Base-by-base conservation (phyloP, 2,329 filamentous ascomycete genomes). In the Hypomyces perniciosus region DNA sequence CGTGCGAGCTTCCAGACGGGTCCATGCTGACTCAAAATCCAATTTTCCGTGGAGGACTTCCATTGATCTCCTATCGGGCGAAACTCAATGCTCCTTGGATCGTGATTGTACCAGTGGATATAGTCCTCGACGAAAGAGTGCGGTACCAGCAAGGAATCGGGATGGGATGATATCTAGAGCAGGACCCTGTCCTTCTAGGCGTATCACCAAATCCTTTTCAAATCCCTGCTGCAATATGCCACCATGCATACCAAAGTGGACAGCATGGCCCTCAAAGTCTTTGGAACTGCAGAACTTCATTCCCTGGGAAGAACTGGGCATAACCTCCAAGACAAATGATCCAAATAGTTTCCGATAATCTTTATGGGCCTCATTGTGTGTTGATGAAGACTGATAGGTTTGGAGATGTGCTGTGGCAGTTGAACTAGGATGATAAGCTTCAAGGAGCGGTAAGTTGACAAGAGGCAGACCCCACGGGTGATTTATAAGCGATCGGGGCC, bases 41-140 rank as follows among this genome's bases (percentile, higher is more conserved):
- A 71, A 3, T 58, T 59, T 0, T 53, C 13, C 0, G 45, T 1
- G 0, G 49, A 56, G 1, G 54, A 8, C 1, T 3, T 39, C 69
- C 68, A 72, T 0, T 62, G 60, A 1, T 53, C 46, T 0, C 30
- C 8, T 0, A 56, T 29, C 0, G 61, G 53, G 4, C 67, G 60
- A 8, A 74, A 68, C 30, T 72, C 64, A 4, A 75, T 35, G 0
- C 28, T 48, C 0, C 56, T 55, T 0, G 48, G 57, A 1, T 57
- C 40, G 1, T 62, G 4, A 26, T 73, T 56, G 43, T 75, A 70
- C 77, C 78, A 81, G 51, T 80, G 77, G 0, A 67, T 63, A 48
- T 67, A 72, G 0, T 69, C 55, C 1, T 70, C 44, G 2, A 74
- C 55, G 6, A 80, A 71, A 1, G 54, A 44, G 0, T 54, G 7